These are phyloP conservation scores for Hevea brasiliensis DNA, from an alignment of 345 rosid species.

Conservation along the genomic window DNA sequence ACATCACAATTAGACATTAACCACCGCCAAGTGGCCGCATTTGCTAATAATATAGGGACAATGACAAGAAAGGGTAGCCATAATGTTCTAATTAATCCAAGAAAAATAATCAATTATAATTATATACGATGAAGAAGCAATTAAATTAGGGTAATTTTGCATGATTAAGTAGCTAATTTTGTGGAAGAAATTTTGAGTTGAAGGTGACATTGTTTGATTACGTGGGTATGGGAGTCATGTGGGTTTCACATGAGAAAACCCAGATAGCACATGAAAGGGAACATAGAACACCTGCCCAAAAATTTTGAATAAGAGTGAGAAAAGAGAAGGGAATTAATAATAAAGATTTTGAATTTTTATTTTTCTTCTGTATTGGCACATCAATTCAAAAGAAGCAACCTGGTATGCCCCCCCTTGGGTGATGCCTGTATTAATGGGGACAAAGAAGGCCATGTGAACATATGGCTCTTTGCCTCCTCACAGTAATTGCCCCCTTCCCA, in stretches of 20 bases:
- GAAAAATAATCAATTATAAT: no score
- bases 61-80: conserved; percentile 28
- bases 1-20: conserved; percentile 21
- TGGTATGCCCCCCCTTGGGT: conserved; percentile 14
- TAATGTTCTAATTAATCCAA: conserved; percentile 11
- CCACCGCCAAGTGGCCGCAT: conserved; percentile 25
- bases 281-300: conserved; percentile 56
- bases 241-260: conserved; percentile 54
- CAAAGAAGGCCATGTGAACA: conserved; percentile 45
- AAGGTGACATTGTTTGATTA: conserved; percentile 18
- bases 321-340: neutral
- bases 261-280: conserved; percentile 55
- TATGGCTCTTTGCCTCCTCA: conserved; percentile 41
- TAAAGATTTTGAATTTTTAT: neutral
- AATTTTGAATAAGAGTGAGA: neutral
- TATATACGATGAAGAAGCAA: no score
- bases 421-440: conserved; percentile 32
- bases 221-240: conserved; percentile 48
- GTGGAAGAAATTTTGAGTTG: no score
- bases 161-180: no score
- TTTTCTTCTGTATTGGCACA: neutral
- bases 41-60: conserved; percentile 28
- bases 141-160: no score
- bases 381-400: conserved; percentile 27
- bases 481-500: conserved; percentile 32